These are phyloP conservation scores for Baudoinia panamericana DNA, from an alignment of 495 filamentous ascomycete species.

Conservation along the genomic window DNA sequence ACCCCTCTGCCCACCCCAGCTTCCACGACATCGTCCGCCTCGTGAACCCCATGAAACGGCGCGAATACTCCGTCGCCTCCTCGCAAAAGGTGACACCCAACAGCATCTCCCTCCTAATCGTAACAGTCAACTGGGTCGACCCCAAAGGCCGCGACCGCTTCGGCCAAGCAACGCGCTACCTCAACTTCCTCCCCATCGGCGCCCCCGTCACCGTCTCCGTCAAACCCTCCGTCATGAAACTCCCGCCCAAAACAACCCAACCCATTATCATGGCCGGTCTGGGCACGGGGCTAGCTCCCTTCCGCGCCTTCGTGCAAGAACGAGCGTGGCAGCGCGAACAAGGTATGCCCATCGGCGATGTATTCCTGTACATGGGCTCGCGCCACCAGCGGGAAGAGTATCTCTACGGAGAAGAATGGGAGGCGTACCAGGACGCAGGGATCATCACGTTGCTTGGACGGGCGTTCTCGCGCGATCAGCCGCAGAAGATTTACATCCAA, in stretches of 20 bases:
- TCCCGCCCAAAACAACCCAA: slow-evolving; percentile 69
- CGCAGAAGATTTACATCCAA: slow-evolving; percentile 98
- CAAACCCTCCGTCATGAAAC: slow-evolving; percentile 96
- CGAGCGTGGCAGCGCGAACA: slow-evolving; percentile 92
- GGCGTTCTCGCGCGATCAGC: slow-evolving; percentile 93
- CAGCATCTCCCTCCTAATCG: slow-evolving; percentile 85
- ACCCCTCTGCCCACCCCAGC: slow-evolving; percentile 71
- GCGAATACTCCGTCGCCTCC: slow-evolving; percentile 96
- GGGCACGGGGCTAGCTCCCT: slow-evolving; percentile 93
- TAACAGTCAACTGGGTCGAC: slow-evolving; percentile 92
- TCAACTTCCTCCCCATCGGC: slow-evolving; percentile 60
- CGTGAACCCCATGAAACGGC: slow-evolving; percentile 80
- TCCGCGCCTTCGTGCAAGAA: slow-evolving; percentile 96
- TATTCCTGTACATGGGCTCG: slow-evolving; percentile 91
- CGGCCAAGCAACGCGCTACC: slow-evolving; percentile 82
- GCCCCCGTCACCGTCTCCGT: slow-evolving; percentile 74
- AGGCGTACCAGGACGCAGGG: slow-evolving; percentile 89
- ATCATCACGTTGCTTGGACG: slow-evolving; percentile 88
- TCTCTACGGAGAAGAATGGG: slow-evolving; percentile 98
- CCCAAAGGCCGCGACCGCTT: slow-evolving; percentile 76
- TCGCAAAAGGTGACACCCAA: slow-evolving; percentile 83
- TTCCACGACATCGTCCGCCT: slow-evolving; percentile 88
- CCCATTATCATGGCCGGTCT: slow-evolving; percentile 98
- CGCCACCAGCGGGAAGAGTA: slow-evolving; percentile 97
- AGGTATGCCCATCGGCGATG: slow-evolving; percentile 84